Conservation (phyloP, 2,329 filamentous ascomycete species). For the Diplodia mutila region DNA sequence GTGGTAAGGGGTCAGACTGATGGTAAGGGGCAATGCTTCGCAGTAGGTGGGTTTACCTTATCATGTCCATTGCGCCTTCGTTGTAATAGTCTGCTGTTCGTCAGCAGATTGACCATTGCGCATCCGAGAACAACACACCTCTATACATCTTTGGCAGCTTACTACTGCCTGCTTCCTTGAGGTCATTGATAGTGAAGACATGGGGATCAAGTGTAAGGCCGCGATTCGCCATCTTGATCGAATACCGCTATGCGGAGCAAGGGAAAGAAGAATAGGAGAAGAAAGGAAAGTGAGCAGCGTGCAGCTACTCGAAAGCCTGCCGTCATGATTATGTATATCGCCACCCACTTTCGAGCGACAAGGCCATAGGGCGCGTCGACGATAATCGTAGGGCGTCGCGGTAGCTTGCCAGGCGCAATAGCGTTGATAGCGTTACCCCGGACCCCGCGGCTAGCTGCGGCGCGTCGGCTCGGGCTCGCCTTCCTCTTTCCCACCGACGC, state of each 20-base stretch:
- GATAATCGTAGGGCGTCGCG: neutral
- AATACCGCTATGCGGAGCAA: neutral
- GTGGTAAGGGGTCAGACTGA: slow-evolving; percentile 16
- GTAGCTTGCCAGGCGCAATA: neutral
- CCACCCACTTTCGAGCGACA: neutral
- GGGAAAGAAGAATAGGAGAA: neutral
- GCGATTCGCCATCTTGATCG: slow-evolving; percentile 31
- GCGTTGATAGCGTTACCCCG: neutral
- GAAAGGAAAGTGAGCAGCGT: neutral
- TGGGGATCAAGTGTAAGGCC: slow-evolving; percentile 30
- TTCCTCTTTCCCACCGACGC: neutral
- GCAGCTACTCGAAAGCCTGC: neutral
- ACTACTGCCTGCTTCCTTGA: slow-evolving; percentile 44
- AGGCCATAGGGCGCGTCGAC: neutral
- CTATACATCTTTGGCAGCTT: slow-evolving; percentile 47
- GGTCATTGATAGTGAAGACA: slow-evolving; percentile 31
- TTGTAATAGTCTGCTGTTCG: slow-evolving; percentile 57
- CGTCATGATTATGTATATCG: slow-evolving; percentile 1
- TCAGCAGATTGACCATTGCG: neutral
- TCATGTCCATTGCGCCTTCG: slow-evolving; percentile 59
- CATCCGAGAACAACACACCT: slow-evolving; percentile 32
- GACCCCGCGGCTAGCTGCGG: neutral
- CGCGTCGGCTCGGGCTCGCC: slow-evolving; percentile 1
- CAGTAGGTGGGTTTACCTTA: slow-evolving; percentile 39
- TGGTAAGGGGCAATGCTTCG: too few relatives aligned